A percentile compares a stretch with the other conserved stretches of the same genome.
Evolutionary conservation across 306 rosid species (phyloP).

Genomic region (Parietaria judaica): DNA sequence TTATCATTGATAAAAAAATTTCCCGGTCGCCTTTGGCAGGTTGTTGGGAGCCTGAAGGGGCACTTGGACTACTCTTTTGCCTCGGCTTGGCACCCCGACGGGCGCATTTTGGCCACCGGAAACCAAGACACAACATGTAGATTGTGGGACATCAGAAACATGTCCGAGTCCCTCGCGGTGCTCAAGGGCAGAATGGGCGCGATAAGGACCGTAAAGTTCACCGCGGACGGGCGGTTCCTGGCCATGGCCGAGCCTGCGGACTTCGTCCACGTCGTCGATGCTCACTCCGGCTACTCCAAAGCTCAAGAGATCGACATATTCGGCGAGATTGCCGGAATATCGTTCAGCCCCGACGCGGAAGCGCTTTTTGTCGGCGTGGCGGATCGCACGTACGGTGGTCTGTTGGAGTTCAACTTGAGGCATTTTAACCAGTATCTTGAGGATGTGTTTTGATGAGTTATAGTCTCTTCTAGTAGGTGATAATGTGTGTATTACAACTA

Average conservation of each 20-base stretch:
- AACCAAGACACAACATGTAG: constrained; percentile 96
- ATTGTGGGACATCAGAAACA: constrained; percentile 89
- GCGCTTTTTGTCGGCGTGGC: constrained; percentile 78
- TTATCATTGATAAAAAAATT: neutral
- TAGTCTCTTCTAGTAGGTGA: neutral
- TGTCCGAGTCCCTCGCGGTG: constrained; percentile 60
- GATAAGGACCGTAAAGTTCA: constrained; percentile 64
- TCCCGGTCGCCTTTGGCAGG: constrained; percentile 20
- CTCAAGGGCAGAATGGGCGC: constrained; percentile 95
- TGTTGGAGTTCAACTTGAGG: constrained; percentile 63
- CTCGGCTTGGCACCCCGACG: constrained; percentile 97
- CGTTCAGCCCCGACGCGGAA: constrained; percentile 81
- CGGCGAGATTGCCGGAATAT: constrained; percentile 85
- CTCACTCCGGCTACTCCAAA: constrained; percentile 40
- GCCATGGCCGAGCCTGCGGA: constrained; percentile 98
- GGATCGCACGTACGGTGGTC: constrained; percentile 78
- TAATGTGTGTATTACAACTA: neutral
- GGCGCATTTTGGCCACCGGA: constrained; percentile 77
- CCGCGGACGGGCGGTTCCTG: constrained; percentile 61
- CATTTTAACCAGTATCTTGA: constrained; percentile 36
- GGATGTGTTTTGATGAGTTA: constrained; percentile 29
- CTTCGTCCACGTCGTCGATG: constrained; percentile 64
- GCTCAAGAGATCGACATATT: constrained; percentile 81
- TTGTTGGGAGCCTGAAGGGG: constrained; percentile 57
- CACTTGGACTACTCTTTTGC: constrained; percentile 88